Base-by-base conservation (phyloP, 202 grass and related monocot genomes). In the Musa balbisiana region DNA sequence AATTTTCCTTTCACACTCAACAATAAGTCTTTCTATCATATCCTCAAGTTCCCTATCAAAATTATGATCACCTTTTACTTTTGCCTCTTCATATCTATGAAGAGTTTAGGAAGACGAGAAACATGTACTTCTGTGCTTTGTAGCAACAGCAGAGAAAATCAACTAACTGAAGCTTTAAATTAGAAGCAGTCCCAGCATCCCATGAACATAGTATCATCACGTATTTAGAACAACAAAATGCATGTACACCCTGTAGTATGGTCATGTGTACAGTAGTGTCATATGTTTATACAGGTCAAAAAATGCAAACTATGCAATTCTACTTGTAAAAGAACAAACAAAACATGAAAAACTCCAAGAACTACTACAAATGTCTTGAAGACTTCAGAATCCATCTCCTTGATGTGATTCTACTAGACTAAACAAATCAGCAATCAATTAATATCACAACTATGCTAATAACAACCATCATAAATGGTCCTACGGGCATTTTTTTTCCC, bases 1-100 rank as follows among this genome's bases (percentile, higher is more conserved):
- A 76, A 98, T 98, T 85, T 98, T 98, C 80, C 95, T 89, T 87
- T 98, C 91, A 1, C 95, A 98, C 75, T 98, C 95, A 64, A 83
- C 91, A 87, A 98, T 98, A 25, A 94, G 59, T 81, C 91, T 87
- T 86, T 94, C 89, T 78, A 98, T 92, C 71, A 84, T 88, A 76
- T 94, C 89, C 89, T 92, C 89, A 64, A 94, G 82, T 82, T 94
- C 91, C 71, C 79, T 80, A 49, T 94, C 91, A 79, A 86, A 98
- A 77, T 98, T 98, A 74, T 94, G 84, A n/a, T 52, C 76, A 83
- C 91, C 91, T 72, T 86, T 98, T 25, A 83, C 77, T 87, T 92
- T 94, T 55, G 91, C 89, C 81, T 92, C 89, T 85, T 98, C 91
- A 63, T 98, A 98, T 87, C 95, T 98, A 89, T 73, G 73, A 80